A percentile compares a stretch with the other conserved stretches of the same genome.
phyloP scores from a whole-genome alignment of 192 early-diverging fungal species.

The Coemansia sp. region DNA sequence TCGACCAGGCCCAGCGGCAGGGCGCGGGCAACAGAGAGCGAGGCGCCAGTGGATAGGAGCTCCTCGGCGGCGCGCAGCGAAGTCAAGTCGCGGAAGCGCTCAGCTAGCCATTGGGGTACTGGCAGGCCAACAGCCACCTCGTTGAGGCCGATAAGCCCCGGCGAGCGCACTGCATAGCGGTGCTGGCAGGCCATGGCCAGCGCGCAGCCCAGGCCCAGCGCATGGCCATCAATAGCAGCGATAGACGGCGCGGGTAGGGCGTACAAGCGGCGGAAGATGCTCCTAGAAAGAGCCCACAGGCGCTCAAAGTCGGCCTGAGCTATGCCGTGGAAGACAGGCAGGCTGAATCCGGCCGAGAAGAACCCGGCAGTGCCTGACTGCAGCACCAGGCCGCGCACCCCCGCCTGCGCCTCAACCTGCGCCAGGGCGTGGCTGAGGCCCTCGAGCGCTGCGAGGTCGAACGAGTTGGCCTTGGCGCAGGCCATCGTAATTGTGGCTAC shows the following conservation, averaged over 20 bases:
- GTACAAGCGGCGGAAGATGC: conserved; percentile 35
- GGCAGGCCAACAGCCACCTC: conserved; percentile 42
- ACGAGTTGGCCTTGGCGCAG: conserved; percentile 33
- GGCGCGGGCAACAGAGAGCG: conserved; percentile 6
- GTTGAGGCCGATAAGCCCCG: conserved; percentile 35
- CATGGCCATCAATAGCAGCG: conserved; percentile 41
- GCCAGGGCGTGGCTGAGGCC: conserved; percentile 22
- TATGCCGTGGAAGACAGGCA: conserved; percentile 19
- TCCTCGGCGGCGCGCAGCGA: conserved; percentile 22
- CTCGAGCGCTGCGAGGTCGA: conserved; percentile 20
- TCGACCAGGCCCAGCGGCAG: conserved; percentile 27
- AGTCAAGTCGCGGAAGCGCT: conserved; percentile 39
- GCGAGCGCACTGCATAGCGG: conserved; percentile 26
- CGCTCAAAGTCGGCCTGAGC: conserved; percentile 17
- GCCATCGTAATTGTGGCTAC: conserved; percentile 39
- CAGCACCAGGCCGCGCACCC: conserved; percentile 35
- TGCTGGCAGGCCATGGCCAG: conserved; percentile 41
- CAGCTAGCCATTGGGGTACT: conserved; percentile 38
- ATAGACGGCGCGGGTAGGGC: conserved; percentile 37
- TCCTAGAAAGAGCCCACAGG: conserved; percentile 20
- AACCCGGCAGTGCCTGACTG: conserved; percentile 23
- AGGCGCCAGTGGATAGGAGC: conserved; percentile 23
- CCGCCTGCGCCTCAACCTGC: conserved; percentile 13
- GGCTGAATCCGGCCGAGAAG: conserved; percentile 39
- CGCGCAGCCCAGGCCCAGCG: conserved; percentile 35